These are phyloP conservation scores for Lepidium aucheri DNA, from an alignment of 345 rosid genomes.

Conservation along the genomic window DNA sequence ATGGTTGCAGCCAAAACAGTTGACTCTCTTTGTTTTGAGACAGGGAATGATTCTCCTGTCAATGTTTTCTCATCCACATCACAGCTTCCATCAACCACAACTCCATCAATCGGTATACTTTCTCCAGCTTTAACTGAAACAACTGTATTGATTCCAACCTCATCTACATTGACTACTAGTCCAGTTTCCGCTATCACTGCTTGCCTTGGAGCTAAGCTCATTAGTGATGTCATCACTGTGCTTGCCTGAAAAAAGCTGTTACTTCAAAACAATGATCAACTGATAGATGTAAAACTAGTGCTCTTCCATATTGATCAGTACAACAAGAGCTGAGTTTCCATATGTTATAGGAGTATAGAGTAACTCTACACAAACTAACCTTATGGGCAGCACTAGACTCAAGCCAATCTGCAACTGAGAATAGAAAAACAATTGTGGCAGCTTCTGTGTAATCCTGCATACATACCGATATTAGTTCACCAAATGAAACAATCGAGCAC, in stretches of 20 bases:
- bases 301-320: background rate
- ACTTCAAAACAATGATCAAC: background rate
- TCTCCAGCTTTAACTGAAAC: slow-evolving; percentile 78
- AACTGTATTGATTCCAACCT: slow-evolving; percentile 51
- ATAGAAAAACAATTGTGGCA: slow-evolving; percentile 71
- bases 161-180: slow-evolving; percentile 51
- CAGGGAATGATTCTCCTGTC: slow-evolving; percentile 87
- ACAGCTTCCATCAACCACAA: slow-evolving; percentile 68
- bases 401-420: slow-evolving; percentile 79
- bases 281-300: background rate
- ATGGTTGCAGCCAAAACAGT: slow-evolving; percentile 83
- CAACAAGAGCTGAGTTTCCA: background rate
- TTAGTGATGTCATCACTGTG: slow-evolving; percentile 66
- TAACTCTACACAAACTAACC: slow-evolving; percentile 28
- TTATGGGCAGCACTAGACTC: slow-evolving; percentile 81
- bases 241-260: slow-evolving; percentile 42
- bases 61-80: slow-evolving; percentile 89
- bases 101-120: slow-evolving; percentile 74
- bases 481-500: too few species aligned
- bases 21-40: slow-evolving; percentile 53
- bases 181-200: slow-evolving; percentile 78
- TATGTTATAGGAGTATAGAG: background rate
- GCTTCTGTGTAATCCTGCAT: slow-evolving; percentile 77
- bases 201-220: slow-evolving; percentile 67
- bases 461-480: slow-evolving; percentile 34